phyloP scores from a whole-genome alignment of 306 rosid species.

The Vigna hirtella region DNA sequence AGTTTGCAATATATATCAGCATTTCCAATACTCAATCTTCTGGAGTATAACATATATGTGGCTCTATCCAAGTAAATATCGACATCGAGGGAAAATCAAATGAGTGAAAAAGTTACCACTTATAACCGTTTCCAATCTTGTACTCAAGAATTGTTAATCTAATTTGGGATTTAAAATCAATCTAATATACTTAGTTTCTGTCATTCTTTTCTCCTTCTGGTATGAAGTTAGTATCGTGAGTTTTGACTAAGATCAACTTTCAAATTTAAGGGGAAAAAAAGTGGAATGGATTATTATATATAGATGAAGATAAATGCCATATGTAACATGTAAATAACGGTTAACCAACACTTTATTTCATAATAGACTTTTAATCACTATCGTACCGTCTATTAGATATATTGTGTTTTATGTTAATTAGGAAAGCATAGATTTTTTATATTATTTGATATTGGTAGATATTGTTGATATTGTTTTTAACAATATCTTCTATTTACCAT shows the following conservation, averaged over 20 bases:
- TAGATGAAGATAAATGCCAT: too few relatives aligned
- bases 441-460: too few relatives aligned
- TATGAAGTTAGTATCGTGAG: neutral
- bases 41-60: neutral
- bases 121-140: constrained; percentile 27
- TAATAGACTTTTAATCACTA: neutral
- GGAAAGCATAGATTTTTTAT: too few relatives aligned
- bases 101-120: constrained; percentile 1
- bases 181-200: neutral
- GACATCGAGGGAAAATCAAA: constrained; percentile 1
- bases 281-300: neutral
- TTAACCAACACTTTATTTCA: neutral
- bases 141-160: neutral
- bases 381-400: neutral
- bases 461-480: too few relatives aligned
- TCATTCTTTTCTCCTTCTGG: neutral
- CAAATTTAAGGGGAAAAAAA: neutral
- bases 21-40: constrained; percentile 15
- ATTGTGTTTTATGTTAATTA: too few relatives aligned
- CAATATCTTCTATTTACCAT: too few relatives aligned
- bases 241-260: constrained; percentile 19
- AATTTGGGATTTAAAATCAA: constrained; percentile 26
- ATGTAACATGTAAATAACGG: constrained; percentile 2
- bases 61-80: constrained; percentile 5
- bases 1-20: constrained; percentile 25